Conservation (phyloP, 2,329 filamentous ascomycete species). For the Venturia pyrina region DNA sequence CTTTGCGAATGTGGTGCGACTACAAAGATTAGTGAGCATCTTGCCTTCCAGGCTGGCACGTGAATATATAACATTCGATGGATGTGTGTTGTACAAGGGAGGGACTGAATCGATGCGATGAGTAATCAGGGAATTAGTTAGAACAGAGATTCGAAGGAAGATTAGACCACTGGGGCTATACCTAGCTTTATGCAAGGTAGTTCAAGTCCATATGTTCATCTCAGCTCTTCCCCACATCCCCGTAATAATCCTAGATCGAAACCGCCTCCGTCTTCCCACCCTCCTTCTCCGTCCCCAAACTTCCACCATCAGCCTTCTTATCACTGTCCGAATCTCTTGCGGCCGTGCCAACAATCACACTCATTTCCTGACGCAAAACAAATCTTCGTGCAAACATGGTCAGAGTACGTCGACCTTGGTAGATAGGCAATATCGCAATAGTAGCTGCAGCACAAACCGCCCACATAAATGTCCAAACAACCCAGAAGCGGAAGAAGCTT, state of each 20-base stretch:
- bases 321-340: neutral
- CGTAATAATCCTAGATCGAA: neutral
- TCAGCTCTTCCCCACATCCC: neutral
- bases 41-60: too few species aligned
- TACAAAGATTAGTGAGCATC: neutral
- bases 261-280: neutral
- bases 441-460: conserved; percentile 1
- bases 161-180: too few species aligned
- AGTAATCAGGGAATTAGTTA: too few species aligned
- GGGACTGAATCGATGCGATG: too few species aligned
- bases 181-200: too few species aligned
- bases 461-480: conserved; percentile 4
- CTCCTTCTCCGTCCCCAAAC: neutral
- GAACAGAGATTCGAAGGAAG: too few species aligned
- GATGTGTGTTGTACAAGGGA: too few species aligned
- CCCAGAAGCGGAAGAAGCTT: conserved; percentile 9
- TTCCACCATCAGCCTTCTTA: neutral
- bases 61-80: too few species aligned
- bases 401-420: conserved; percentile 5
- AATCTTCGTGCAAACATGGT: conserved; percentile 1
- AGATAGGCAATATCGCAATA: neutral
- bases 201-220: too few species aligned
- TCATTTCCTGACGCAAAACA: neutral
- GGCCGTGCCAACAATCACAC: neutral
- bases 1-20: neutral